Evolutionary conservation across 805 yeast genomes (phyloP).

Genomic region (Kluyveromyces wickerhamii): DNA sequence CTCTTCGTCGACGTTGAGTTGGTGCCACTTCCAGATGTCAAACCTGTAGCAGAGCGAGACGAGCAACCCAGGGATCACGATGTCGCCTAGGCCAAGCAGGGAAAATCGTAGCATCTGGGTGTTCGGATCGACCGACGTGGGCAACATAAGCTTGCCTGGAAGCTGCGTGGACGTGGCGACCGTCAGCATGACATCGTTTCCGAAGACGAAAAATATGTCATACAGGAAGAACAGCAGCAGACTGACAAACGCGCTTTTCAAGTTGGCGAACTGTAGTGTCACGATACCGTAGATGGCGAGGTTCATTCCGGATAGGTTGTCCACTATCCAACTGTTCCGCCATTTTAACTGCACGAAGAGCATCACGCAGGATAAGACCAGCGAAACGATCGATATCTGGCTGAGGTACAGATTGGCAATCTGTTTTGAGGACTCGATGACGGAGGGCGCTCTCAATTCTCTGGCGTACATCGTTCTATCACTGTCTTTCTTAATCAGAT

Average conservation of each 20-base stretch:
- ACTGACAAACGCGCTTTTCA: conserved; percentile 39
- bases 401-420: conserved; percentile 30
- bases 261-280: conserved; percentile 33
- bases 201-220: conserved; percentile 62
- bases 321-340: conserved; percentile 38
- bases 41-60: conserved; percentile 46
- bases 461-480: conserved; percentile 6
- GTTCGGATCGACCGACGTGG: conserved; percentile 14
- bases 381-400: conserved; percentile 23
- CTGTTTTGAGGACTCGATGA: conserved; percentile 25
- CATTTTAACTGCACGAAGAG: conserved; percentile 21
- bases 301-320: conserved; percentile 36
- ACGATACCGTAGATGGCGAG: conserved; percentile 39
- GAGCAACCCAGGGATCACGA: conserved; percentile 51
- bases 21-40: conserved; percentile 40
- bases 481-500: conserved; percentile 6
- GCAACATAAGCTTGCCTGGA: conserved; percentile 34
- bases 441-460: conserved; percentile 14
- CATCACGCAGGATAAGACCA: conserved; percentile 13
- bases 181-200: conserved; percentile 50
- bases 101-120: conserved; percentile 22
- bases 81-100: conserved; percentile 59
- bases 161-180: conserved; percentile 49
- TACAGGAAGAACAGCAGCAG: conserved; percentile 47
- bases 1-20: conserved; percentile 23